Conservation (phyloP, 257 asterid genomes). For the Paulownia fortunei region DNA sequence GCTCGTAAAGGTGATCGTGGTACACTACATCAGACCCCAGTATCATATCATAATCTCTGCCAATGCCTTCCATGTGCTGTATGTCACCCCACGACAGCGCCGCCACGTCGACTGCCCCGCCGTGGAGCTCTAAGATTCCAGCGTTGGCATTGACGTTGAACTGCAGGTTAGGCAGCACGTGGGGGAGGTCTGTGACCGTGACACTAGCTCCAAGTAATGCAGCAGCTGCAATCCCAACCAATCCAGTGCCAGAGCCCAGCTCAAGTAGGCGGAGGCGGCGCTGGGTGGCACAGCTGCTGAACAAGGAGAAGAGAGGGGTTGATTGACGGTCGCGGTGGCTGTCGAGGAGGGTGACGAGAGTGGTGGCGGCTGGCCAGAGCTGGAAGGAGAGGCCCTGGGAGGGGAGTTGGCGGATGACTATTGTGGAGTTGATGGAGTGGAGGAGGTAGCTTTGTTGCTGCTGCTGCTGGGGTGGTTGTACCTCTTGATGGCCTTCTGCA, state of each 20-base stretch:
- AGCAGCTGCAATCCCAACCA: constrained; percentile 86
- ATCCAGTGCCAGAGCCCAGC: constrained; percentile 96
- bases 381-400: constrained; percentile 88
- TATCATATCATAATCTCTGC: constrained; percentile 63
- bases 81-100: constrained; percentile 77
- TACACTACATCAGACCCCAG: constrained; percentile 93
- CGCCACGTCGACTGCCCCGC: constrained; percentile 56
- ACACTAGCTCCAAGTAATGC: constrained; percentile 74
- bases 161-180: constrained; percentile 70
- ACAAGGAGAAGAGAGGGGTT: constrained; percentile 39
- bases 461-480: neutral
- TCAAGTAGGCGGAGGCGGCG: constrained; percentile 69
- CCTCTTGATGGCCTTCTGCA: neutral
- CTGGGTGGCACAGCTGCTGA: neutral
- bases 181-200: constrained; percentile 86
- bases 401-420: constrained; percentile 66
- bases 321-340: constrained; percentile 25
- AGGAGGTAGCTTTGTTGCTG: constrained; percentile 43
- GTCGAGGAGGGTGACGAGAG: constrained; percentile 77
- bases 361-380: constrained; percentile 95
- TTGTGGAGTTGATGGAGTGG: constrained; percentile 53
- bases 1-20: constrained; percentile 67
- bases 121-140: constrained; percentile 37
- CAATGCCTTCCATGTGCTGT: constrained; percentile 61
- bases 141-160: constrained; percentile 71